phyloP scores from a whole-genome alignment of 2,329 filamentous ascomycete genomes.

The Lomentospora prolificans region DNA sequence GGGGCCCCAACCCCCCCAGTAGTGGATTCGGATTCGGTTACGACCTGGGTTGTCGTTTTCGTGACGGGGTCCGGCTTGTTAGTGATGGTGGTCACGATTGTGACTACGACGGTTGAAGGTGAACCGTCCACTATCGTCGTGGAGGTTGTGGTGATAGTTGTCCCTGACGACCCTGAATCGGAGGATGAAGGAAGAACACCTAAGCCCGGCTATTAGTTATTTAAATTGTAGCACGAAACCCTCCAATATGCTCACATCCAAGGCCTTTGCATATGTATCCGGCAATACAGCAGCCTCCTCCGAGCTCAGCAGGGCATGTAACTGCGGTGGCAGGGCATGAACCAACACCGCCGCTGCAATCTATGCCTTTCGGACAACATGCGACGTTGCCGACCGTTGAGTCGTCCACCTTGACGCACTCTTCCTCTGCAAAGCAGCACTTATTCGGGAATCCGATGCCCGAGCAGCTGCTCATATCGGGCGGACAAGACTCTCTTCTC shows the following conservation, averaged over 20 bases:
- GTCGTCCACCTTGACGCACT: slow-evolving; percentile 55
- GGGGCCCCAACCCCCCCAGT: slow-evolving; percentile 32
- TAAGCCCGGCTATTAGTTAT: slow-evolving; percentile 14
- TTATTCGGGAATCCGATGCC: slow-evolving; percentile 57
- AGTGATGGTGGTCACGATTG: slow-evolving; percentile 26
- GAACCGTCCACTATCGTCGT: slow-evolving; percentile 25
- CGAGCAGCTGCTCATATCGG: slow-evolving; percentile 54
- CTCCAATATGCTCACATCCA: slow-evolving; percentile 52
- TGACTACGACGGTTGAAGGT: slow-evolving; percentile 31
- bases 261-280: slow-evolving; percentile 60
- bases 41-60: slow-evolving; percentile 22
- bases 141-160: slow-evolving; percentile 29
- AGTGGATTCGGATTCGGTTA: slow-evolving; percentile 26
- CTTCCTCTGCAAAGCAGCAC: slow-evolving; percentile 59
- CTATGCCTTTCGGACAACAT: slow-evolving; percentile 59
- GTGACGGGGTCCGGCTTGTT: slow-evolving; percentile 14
- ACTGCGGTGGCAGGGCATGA: slow-evolving; percentile 52
- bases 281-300: slow-evolving; percentile 67
- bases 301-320: slow-evolving; percentile 53
- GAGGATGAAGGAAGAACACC: slow-evolving; percentile 23
- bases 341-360: slow-evolving; percentile 53
- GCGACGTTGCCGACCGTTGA: slow-evolving; percentile 58
- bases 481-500: slow-evolving; percentile 57
- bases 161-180: slow-evolving; percentile 13
- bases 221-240: background rate